Evolutionary conservation across 1,284 basidiomycete genomes (phyloP), one percentile per base, ranked within the genome.

Genomic region (Papiliotrema fonsecae): DNA sequence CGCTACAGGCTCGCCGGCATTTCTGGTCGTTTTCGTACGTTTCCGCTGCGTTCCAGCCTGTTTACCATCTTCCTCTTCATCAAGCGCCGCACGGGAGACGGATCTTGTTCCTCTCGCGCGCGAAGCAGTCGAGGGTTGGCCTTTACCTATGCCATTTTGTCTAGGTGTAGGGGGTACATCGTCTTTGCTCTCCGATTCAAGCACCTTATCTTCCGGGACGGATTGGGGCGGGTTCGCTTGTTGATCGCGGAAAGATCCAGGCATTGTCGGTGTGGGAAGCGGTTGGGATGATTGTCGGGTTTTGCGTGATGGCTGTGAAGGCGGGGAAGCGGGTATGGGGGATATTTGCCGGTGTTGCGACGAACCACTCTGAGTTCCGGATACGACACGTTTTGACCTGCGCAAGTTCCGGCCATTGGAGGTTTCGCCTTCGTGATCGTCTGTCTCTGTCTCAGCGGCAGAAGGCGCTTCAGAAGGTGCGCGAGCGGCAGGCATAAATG

Each of bases 81-180:
- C 64, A 13, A 64, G 38, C 9, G 57, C 28, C 1, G 68, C 67
- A 16, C 62, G 44, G 3, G 62, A 61, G 0, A 57, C 61, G 10
- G 58, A 65, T 24, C 66, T 55, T 3, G 64, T n/a, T n/a, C n/a
- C n/a, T n/a, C n/a, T 67, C 21, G 56, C 57, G 16, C 65, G 52
- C 22, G 16, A n/a, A 30, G 19, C n/a, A 32, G 41, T 32, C 4
- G 16, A 4, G 5, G 41, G 41, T 7, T 18, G 40, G 25, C 39
- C 34, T 28, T 27, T 40, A 21, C 24, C 30, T 6, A 22, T 40
- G 6, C 37, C 25, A 22, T 16, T 21, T 37, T 13, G 10, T 7
- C 25, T n/a, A 4, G 40, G 31, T 16, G 38, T 14, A 4, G 45
- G 36, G 6, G 37, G 18, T n/a, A n/a, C n/a, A n/a, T n/a, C n/a